These are phyloP conservation scores for Starmera caribaea DNA, from an alignment of 805 yeast species.

Conservation along the genomic window DNA sequence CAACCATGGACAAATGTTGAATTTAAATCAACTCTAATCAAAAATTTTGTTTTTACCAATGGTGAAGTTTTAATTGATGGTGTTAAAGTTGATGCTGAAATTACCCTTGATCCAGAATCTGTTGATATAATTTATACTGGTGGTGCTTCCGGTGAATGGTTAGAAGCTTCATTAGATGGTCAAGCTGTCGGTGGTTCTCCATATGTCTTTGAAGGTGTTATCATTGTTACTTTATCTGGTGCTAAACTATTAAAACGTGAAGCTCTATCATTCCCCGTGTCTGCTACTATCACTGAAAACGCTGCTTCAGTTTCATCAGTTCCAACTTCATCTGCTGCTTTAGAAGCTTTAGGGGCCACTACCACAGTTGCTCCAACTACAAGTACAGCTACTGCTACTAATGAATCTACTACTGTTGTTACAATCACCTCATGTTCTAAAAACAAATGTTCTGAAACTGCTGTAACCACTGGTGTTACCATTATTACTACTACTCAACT, in stretches of 20 bases:
- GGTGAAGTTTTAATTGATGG: conserved; percentile 10
- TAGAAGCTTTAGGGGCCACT: too few species aligned
- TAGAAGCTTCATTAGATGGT: background rate
- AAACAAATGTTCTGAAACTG: conserved; percentile 10
- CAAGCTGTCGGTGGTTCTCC: background rate
- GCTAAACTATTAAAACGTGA: background rate
- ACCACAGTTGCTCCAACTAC: too few species aligned
- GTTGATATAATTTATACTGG: conserved; percentile 8
- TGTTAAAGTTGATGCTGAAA: conserved; percentile 3
- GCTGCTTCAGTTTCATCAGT: too few species aligned
- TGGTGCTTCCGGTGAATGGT: conserved; percentile 1
- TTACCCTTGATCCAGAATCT: conserved; percentile 4
- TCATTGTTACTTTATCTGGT: background rate
- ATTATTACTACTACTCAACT: conserved; percentile 2
- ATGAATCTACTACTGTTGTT: conserved; percentile 4
- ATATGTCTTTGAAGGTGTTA: background rate
- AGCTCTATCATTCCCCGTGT: conserved; percentile 2
- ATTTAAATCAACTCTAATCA: conserved; percentile 8
- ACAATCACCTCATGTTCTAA: conserved; percentile 15
- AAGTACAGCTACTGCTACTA: too few species aligned
- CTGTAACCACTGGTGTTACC: conserved; percentile 18
- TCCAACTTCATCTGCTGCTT: too few species aligned
- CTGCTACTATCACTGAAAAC: background rate
- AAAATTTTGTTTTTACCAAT: conserved; percentile 10
- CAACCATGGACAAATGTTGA: conserved; percentile 14